phyloP scores from a whole-genome alignment of 73 alveolate genomes.

The Strombidium stylifer region DNA sequence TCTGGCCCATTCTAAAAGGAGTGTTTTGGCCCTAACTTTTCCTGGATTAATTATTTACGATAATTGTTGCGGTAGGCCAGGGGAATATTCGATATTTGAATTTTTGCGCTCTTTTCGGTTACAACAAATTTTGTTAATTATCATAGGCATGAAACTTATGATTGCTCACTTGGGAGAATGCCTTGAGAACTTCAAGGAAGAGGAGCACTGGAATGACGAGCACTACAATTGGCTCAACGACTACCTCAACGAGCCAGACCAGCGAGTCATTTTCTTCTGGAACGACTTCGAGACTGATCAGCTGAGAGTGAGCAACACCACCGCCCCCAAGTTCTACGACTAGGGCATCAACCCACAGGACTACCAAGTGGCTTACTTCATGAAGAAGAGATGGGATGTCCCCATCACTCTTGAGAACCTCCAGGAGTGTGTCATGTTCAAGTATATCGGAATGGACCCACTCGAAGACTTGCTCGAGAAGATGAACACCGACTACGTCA shows the following conservation, averaged over 20 bases:
- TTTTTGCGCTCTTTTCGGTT: no score
- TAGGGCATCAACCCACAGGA: conserved; percentile 34
- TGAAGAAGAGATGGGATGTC: conserved; percentile 76
- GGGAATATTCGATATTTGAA: no score
- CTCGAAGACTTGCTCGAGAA: conserved; percentile 87
- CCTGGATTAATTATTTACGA: not conserved
- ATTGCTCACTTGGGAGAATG: conserved; percentile 46
- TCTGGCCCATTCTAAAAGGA: conserved; percentile 11
- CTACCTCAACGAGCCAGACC: conserved; percentile 47
- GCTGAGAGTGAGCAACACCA: not conserved
- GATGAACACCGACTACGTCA: conserved; percentile 92
- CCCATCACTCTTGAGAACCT: conserved; percentile 79
- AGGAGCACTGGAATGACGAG: conserved; percentile 56
- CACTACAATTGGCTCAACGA: conserved; percentile 46
- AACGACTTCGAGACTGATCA: conserved; percentile 24
- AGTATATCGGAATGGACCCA: conserved; percentile 87
- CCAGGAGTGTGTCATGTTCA: conserved; percentile 79
- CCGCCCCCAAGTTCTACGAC: conserved; percentile 13
- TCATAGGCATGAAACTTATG: conserved; percentile 54
- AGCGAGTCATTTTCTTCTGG: conserved; percentile 52
- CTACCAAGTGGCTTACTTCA: conserved; percentile 70
- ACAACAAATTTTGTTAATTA: no score
- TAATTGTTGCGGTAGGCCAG: not conserved
- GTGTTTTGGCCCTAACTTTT: conserved; percentile 25
- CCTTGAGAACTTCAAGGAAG: conserved; percentile 48